Conservation (phyloP, 352 stramenopile species). For the Globisporangium apiculatum region DNA sequence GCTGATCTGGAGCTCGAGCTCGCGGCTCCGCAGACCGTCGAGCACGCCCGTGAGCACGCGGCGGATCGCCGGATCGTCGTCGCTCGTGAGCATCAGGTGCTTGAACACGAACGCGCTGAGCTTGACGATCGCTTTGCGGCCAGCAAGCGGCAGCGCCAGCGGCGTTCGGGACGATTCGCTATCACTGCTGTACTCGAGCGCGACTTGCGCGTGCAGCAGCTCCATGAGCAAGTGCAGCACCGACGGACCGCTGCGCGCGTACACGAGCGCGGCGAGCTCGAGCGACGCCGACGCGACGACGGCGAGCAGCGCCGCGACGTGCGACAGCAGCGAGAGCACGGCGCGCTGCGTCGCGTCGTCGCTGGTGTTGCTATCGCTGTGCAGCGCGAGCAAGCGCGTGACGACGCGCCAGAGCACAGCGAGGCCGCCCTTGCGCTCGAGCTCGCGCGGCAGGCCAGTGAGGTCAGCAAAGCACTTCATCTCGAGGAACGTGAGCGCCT, state of each 20-base stretch:
- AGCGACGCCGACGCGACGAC: slow-evolving; percentile 54
- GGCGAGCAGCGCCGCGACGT: slow-evolving; percentile 41
- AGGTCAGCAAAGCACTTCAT: slow-evolving; percentile 64
- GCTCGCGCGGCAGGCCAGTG: slow-evolving; percentile 39
- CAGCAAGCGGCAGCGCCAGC: slow-evolving; percentile 21
- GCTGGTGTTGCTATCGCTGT: slow-evolving; percentile 1
- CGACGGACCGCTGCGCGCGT: slow-evolving; percentile 14
- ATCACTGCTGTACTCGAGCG: slow-evolving; percentile 36
- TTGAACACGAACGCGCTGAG: slow-evolving; percentile 74
- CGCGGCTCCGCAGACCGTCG: slow-evolving; percentile 59
- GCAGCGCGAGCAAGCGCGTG: slow-evolving; percentile 23
- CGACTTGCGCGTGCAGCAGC: slow-evolving; percentile 45
- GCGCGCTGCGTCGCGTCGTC: slow-evolving; percentile 5
- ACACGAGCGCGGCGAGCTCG: slow-evolving; percentile 30
- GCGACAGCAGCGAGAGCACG: slow-evolving; percentile 30
- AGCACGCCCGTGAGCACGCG: slow-evolving; percentile 49
- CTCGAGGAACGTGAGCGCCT: slow-evolving; percentile 70
- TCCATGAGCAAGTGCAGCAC: slow-evolving; percentile 20
- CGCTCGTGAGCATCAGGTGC: slow-evolving; percentile 42
- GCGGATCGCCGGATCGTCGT: slow-evolving; percentile 42
- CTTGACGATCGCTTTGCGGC: slow-evolving; percentile 60
- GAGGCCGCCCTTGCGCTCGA: slow-evolving; percentile 50
- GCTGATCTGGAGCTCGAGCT: slow-evolving; percentile 59
- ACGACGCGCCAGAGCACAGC: slow-evolving; percentile 44
- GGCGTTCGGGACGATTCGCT: background rate